Conservation (phyloP, 768 basidiomycete genomes). For the Strobilomyces echinocephalus region DNA sequence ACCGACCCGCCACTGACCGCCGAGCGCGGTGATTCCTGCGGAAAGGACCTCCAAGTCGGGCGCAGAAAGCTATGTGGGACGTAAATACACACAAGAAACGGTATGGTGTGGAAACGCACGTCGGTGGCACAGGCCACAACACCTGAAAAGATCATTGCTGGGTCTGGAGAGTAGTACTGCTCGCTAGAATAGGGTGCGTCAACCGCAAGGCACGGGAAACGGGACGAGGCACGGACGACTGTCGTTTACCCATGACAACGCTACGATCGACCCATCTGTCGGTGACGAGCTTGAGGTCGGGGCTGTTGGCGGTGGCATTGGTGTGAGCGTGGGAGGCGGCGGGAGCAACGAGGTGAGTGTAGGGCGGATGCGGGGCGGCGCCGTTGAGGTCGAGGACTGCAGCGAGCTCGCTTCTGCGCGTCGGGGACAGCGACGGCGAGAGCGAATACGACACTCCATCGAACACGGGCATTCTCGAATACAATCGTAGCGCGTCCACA, state of each 20-base stretch:
- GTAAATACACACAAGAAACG: neutral
- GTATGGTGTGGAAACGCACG: slow-evolving; percentile 33
- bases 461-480: slow-evolving; percentile 33
- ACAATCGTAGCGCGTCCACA: neutral
- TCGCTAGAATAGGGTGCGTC: slow-evolving; percentile 31
- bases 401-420: slow-evolving; percentile 41
- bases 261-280: slow-evolving; percentile 72
- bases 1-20: slow-evolving; percentile 74
- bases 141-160: slow-evolving; percentile 76
- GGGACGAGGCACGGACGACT: slow-evolving; percentile 41
- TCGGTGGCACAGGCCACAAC: slow-evolving; percentile 69
- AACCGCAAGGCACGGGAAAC: neutral
- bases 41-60: slow-evolving; percentile 70
- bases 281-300: slow-evolving; percentile 32
- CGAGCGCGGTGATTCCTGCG: slow-evolving; percentile 67
- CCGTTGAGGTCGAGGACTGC: slow-evolving; percentile 51
- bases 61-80: slow-evolving; percentile 42
- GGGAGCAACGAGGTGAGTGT: slow-evolving; percentile 44
- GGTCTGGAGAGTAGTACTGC: slow-evolving; percentile 70
- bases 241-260: slow-evolving; percentile 50
- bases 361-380: slow-evolving; percentile 46
- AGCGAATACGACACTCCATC: slow-evolving; percentile 43
- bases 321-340: slow-evolving; percentile 49
- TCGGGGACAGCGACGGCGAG: slow-evolving; percentile 42
- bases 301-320: slow-evolving; percentile 29